These are phyloP conservation scores for Talaromyces nanjingensis DNA, from an alignment of 495 filamentous ascomycete species.

Conservation along the genomic window DNA sequence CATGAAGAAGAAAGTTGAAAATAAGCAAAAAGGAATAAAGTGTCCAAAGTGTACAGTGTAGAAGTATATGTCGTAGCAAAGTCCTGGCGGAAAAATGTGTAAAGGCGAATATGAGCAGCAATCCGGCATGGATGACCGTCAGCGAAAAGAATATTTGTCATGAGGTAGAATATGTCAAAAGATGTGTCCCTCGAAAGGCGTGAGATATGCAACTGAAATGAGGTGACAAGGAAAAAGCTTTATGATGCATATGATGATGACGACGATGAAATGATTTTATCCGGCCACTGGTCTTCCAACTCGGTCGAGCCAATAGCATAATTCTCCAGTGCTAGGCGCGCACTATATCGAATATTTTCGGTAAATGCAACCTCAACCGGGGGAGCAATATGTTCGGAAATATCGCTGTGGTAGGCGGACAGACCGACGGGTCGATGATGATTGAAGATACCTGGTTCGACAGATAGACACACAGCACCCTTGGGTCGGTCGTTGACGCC, in stretches of 20 bases:
- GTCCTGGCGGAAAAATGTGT: not conserved
- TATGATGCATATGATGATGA: slow-evolving; percentile 1
- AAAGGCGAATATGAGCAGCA: not conserved
- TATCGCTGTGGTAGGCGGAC: slow-evolving; percentile 10
- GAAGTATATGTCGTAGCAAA: not conserved
- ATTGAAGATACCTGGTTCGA: slow-evolving; percentile 9
- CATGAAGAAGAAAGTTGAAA: not conserved
- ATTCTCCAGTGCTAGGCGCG: slow-evolving; percentile 1
- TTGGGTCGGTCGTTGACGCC: slow-evolving; percentile 10
- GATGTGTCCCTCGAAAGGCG: not conserved
- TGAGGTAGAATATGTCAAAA: not conserved
- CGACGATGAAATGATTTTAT: not conserved
- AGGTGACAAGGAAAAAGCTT: not conserved
- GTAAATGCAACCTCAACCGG: slow-evolving; percentile 9
- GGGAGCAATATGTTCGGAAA: slow-evolving; percentile 8
- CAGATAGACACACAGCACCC: slow-evolving; percentile 8
- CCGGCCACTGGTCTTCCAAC: slow-evolving; percentile 6
- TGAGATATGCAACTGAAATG: not conserved
- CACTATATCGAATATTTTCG: slow-evolving; percentile 9
- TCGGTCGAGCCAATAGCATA: slow-evolving; percentile 2
- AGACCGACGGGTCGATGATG: slow-evolving; percentile 9
- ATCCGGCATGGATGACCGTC: not conserved
- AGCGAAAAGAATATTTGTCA: not conserved
- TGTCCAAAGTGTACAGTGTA: not conserved
- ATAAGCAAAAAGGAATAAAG: not conserved